phyloP scores from a whole-genome alignment of 306 rosid species.

The Elaeagnus macrophylla region DNA sequence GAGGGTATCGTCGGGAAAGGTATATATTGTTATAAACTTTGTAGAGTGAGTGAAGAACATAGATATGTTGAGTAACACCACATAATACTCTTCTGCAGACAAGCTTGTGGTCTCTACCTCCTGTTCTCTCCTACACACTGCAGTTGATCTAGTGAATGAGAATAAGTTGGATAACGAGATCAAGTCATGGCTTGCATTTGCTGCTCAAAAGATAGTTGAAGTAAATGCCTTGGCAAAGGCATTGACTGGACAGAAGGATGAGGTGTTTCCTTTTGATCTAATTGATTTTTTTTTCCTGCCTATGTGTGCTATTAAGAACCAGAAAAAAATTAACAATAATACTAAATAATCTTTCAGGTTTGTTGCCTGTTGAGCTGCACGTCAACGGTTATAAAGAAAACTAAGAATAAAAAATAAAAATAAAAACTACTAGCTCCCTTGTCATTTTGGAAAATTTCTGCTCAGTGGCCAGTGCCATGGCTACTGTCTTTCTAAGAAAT shows the following conservation, averaged over 20 bases:
- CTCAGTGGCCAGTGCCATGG: too few relatives aligned
- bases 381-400: too few relatives aligned
- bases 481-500: too few relatives aligned
- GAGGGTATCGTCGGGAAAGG: constrained; percentile 69
- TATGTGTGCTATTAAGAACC: background rate
- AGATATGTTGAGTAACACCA: constrained; percentile 13
- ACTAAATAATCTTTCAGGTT: background rate
- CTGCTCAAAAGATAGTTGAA: constrained; percentile 79
- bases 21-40: constrained; percentile 14
- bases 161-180: constrained; percentile 64
- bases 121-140: constrained; percentile 88
- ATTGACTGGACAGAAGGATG: constrained; percentile 53
- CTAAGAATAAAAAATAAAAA: too few relatives aligned
- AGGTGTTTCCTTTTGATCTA: constrained; percentile 22
- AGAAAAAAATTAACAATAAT: background rate
- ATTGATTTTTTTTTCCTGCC: background rate
- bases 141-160: constrained; percentile 78
- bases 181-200: constrained; percentile 85
- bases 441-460: too few relatives aligned
- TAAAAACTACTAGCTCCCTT: background rate
- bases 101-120: constrained; percentile 73
- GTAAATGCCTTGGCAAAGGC: constrained; percentile 81
- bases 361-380: too few relatives aligned
- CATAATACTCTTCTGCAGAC: constrained; percentile 28
- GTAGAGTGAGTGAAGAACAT: constrained; percentile 7